These are phyloP conservation scores for Tulasnella sp. DNA, from an alignment of 768 basidiomycete species.

Conservation along the genomic window DNA sequence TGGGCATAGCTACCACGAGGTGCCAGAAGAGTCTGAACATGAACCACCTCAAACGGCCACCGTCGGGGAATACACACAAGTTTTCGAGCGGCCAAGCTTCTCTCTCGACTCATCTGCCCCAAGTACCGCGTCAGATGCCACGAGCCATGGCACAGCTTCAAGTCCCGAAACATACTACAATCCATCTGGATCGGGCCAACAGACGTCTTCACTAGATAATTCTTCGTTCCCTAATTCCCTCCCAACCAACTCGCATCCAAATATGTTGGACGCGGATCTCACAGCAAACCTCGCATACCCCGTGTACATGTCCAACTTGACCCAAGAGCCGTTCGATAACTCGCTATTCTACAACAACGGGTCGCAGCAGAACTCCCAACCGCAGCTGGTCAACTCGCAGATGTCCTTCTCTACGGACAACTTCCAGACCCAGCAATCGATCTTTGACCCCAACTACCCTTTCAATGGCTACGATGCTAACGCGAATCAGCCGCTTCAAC, in stretches of 20 bases:
- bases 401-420: background rate
- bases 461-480: background rate
- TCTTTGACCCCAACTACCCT: background rate
- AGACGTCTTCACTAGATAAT: background rate
- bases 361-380: background rate
- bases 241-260: background rate
- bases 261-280: background rate
- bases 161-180: background rate
- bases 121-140: background rate
- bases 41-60: constrained; percentile 9
- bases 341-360: background rate
- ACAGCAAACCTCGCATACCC: background rate
- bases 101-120: background rate
- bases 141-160: background rate
- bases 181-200: background rate
- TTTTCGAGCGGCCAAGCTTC: background rate
- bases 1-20: background rate
- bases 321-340: background rate
- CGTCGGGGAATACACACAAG: background rate
- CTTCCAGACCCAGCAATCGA: background rate
- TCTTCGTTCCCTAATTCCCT: background rate
- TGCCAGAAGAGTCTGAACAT: background rate
- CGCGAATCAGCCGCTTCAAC: background rate
- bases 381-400: background rate
- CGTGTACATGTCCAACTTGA: constrained; percentile 2